Conservation (phyloP, 805 yeast species). For the Clavispora fructus region DNA sequence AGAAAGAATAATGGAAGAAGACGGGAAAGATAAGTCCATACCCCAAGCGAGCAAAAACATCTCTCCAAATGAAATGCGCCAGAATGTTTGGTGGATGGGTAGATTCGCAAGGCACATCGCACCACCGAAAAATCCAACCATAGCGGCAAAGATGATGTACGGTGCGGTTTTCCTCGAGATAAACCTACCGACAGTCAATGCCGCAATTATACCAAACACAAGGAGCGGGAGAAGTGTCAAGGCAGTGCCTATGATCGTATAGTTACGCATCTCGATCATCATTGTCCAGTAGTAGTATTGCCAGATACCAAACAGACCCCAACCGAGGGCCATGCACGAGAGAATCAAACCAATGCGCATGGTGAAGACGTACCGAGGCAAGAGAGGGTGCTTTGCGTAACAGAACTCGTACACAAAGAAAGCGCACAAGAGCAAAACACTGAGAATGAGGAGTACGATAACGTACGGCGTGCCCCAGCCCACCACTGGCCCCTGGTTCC, state of each 20-base stretch:
- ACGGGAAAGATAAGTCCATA: conserved; percentile 76
- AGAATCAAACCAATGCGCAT: conserved; percentile 45
- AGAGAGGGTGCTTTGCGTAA: conserved; percentile 43
- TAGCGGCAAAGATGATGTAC: conserved; percentile 44
- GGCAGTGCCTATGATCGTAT: conserved; percentile 27
- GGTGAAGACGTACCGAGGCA: conserved; percentile 48
- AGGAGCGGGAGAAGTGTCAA: conserved; percentile 44
- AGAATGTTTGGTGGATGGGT: conserved; percentile 58
- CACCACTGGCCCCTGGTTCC: conserved; percentile 71
- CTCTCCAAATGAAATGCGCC: conserved; percentile 52
- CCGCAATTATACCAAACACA: conserved; percentile 52
- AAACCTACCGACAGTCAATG: conserved; percentile 45
- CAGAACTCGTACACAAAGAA: conserved; percentile 49
- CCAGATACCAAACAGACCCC: conserved; percentile 79
- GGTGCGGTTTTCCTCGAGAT: conserved; percentile 47
- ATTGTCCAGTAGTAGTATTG: conserved; percentile 57
- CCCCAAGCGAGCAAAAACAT: conserved; percentile 60
- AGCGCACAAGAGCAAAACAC: conserved; percentile 33
- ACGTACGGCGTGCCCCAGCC: conserved; percentile 64
- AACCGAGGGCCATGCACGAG: conserved; percentile 52
- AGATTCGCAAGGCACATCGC: conserved; percentile 46
- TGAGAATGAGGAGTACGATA: conserved; percentile 49
- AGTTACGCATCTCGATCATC: conserved; percentile 44
- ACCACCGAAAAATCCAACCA: conserved; percentile 53
- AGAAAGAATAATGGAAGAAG: conserved; percentile 59